Base-by-base conservation (phyloP, 148 eudicot genomes). In the Fagopyrum esculentum region DNA sequence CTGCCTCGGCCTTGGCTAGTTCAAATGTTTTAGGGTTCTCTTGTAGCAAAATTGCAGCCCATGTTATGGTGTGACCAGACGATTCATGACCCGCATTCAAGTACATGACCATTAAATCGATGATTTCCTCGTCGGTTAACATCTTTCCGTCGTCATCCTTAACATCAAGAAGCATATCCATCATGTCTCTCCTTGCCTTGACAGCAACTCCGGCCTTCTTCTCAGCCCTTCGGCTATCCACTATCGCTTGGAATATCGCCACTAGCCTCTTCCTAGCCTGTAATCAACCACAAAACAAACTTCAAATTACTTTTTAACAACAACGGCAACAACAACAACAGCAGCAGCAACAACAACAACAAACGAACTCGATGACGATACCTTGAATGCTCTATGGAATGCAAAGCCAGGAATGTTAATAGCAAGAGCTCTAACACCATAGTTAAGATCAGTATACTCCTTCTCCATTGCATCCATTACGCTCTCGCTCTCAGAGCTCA, bases 401-500 rank as follows among this genome's bases (percentile, higher is more conserved):
- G 83, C 83, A 76, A 87, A 87, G 45, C 90, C 88, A 26, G 85
- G 88, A 0, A 87, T 11, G 49, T 87, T 78, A 74, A 87, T 85
- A 5, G 88, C 82, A 86, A 87, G 78, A 9, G 90, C 78, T 64
- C 82, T 77, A n/a, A 88, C 60, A 4, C 91, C 91, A 60, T 74
- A 72, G 69, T 80, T 84, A 35, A 85, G 54, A 59, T 48, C 57
- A 9, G 86, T 81, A 43, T 86, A 88, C 71, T 84, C 86, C 44
- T 10, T 82, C 78, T 88, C 87, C 57, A 86, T 48, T 5, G 82
- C 79, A 57, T 84, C 85, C 82, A 83, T 81, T 10, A 82, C 49
- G 5, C 11, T 49, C 15, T 91, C 96, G 78, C 90, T 90, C 73
- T 82, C 97, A 0, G 96, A 86, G 84, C 93, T 89, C 26, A 94